phyloP scores from a whole-genome alignment of 2,329 filamentous ascomycete species.

The Tolypocladium ophioglossoides region DNA sequence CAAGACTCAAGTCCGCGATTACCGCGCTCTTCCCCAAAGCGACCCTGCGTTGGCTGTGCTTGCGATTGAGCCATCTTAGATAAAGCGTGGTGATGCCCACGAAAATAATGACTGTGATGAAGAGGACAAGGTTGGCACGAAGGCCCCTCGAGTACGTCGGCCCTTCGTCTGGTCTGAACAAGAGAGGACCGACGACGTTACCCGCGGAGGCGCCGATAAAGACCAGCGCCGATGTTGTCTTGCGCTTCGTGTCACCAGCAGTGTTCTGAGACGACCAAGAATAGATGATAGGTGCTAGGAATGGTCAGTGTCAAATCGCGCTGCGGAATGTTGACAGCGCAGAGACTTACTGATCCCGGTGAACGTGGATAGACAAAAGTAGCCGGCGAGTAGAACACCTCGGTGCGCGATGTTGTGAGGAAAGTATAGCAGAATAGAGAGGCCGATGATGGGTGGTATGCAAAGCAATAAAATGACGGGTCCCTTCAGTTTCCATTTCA shows the following conservation, averaged over 20 bases:
- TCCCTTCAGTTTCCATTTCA: conserved; percentile 43
- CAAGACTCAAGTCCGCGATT: conserved; percentile 49
- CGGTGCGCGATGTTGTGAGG: conserved; percentile 34
- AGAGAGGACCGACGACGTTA: conserved; percentile 55
- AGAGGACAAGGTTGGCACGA: conserved; percentile 49
- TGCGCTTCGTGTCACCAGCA: conserved; percentile 60
- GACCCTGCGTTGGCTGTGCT: conserved; percentile 42
- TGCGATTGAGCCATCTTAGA: conserved; percentile 41
- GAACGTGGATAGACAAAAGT: conserved; percentile 49
- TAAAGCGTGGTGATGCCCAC: conserved; percentile 31
- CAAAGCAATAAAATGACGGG: conserved; percentile 43
- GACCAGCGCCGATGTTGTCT: conserved; percentile 52
- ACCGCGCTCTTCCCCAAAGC: conserved; percentile 48
- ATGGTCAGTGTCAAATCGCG: conserved; percentile 4
- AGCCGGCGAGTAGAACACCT: conserved; percentile 41
- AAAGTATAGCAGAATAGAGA: conserved; percentile 40
- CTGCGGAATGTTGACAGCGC: neutral
- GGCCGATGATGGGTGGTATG: conserved; percentile 46
- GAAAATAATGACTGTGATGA: conserved; percentile 46
- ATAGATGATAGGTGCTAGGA: conserved; percentile 43
- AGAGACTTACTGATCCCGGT: conserved; percentile 26
- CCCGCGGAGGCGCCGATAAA: conserved; percentile 56
- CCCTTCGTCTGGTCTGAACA: conserved; percentile 45
- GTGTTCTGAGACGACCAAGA: conserved; percentile 54
- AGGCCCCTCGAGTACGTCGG: conserved; percentile 38